A percentile compares a stretch with the other conserved stretches of the same genome.
These are phyloP conservation scores for Ogataea siamensis DNA, from an alignment of 805 yeast species.

Conservation along the genomic window DNA sequence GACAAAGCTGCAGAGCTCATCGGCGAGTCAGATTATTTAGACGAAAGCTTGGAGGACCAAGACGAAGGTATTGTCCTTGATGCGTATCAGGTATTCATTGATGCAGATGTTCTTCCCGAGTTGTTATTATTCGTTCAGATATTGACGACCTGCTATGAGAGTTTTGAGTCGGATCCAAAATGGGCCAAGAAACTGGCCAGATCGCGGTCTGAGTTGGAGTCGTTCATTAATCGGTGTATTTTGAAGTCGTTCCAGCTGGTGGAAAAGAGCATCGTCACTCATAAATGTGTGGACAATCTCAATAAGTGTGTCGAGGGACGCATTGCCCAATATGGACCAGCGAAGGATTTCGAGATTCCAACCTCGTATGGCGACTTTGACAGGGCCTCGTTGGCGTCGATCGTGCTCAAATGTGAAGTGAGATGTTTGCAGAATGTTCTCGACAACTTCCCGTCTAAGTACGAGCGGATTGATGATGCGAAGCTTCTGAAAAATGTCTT, in stretches of 20 bases:
- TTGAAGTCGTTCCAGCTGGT: slow-evolving; percentile 62
- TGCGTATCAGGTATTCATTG: slow-evolving; percentile 58
- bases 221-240: slow-evolving; percentile 46
- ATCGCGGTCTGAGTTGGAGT: slow-evolving; percentile 29
- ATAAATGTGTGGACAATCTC: slow-evolving; percentile 30
- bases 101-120: slow-evolving; percentile 63
- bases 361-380: slow-evolving; percentile 12
- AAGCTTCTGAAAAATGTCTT: slow-evolving; percentile 57
- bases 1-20: slow-evolving; percentile 40
- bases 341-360: slow-evolving; percentile 21
- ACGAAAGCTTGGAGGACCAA: slow-evolving; percentile 30
- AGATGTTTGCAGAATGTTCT: slow-evolving; percentile 44
- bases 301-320: slow-evolving; percentile 35
- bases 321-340: slow-evolving; percentile 41
- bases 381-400: slow-evolving; percentile 46
- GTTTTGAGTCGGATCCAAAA: slow-evolving; percentile 31
- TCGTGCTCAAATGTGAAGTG: slow-evolving; percentile 57
- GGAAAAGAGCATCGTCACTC: slow-evolving; percentile 50
- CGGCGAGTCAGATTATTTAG: slow-evolving; percentile 34
- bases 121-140: slow-evolving; percentile 52
- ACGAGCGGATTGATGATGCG: slow-evolving; percentile 52
- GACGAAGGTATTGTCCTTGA: slow-evolving; percentile 45
- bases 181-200: slow-evolving; percentile 33
- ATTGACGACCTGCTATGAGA: slow-evolving; percentile 38
- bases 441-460: slow-evolving; percentile 30